Percentiles rank a stretch among this genome's conserved stretches.
phyloP scores from a whole-genome alignment of 441 rosid species.

The Populus hybrid region DNA sequence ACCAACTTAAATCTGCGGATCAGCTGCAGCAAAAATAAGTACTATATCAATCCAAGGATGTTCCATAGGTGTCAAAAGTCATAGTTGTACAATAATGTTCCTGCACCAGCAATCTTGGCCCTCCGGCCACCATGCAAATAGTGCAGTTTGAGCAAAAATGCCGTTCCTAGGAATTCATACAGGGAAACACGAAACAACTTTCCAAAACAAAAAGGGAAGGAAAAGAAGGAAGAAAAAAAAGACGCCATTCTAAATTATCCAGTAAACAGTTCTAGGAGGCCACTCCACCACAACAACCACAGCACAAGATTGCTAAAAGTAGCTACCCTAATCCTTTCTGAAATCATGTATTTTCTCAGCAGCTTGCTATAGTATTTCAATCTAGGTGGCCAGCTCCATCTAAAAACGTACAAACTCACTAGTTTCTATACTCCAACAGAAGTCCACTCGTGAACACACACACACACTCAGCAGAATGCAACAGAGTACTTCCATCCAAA shows the following conservation, averaged over 20 bases:
- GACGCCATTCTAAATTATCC: background rate
- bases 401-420: background rate
- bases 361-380: background rate
- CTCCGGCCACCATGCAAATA: background rate
- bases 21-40: slow-evolving; percentile 17
- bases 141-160: background rate
- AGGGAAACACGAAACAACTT: background rate
- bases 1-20: background rate
- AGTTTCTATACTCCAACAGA: too few species aligned
- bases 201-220: background rate
- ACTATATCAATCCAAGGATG: background rate
- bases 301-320: background rate
- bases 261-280: background rate
- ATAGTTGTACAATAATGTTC: background rate
- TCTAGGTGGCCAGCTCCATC: background rate
- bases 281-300: background rate
- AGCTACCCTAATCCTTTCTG: background rate
- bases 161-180: background rate
- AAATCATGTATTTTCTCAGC: background rate
- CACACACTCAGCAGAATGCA: background rate
- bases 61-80: background rate
- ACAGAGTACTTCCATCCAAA: background rate
- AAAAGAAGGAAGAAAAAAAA: too few species aligned
- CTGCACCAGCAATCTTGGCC: background rate
- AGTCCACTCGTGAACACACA: too few species aligned